Percentiles rank a stretch among this genome's conserved stretches.
phyloP scores from a whole-genome alignment of 495 filamentous ascomycete species.

The Lepidopterella palustris region DNA sequence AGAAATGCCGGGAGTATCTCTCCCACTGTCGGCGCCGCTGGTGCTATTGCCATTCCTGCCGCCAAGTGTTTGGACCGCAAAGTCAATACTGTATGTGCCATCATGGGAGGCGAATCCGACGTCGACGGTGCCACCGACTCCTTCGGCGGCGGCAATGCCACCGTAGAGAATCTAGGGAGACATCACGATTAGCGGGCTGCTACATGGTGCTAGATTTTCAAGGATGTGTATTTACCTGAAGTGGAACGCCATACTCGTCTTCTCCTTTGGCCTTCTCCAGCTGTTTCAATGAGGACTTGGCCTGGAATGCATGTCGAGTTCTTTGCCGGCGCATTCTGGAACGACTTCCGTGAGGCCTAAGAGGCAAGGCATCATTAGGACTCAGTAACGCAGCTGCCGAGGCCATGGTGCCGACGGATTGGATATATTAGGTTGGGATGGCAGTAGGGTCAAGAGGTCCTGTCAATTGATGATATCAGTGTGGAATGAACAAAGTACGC shows the following conservation, averaged over 20 bases:
- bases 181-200: not conserved
- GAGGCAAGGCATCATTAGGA: not conserved
- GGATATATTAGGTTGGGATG: not conserved
- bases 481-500: not conserved
- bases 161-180: slow-evolving; percentile 27
- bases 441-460: not conserved
- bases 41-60: slow-evolving; percentile 1
- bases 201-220: not conserved
- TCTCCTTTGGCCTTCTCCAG: slow-evolving; percentile 6
- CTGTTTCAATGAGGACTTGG: slow-evolving; percentile 14
- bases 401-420: not conserved
- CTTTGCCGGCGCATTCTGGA: slow-evolving; percentile 7
- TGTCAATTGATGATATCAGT: not conserved
- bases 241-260: not conserved
- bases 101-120: slow-evolving; percentile 64
- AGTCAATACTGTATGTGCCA: slow-evolving; percentile 71
- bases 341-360: not conserved
- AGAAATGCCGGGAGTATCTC: not conserved
- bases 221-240: slow-evolving; percentile 3
- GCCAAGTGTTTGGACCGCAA: slow-evolving; percentile 53
- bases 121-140: slow-evolving; percentile 15
- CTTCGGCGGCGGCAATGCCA: slow-evolving; percentile 28
- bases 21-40: slow-evolving; percentile 1
- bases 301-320: slow-evolving; percentile 19
- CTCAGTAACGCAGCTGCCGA: not conserved